phyloP scores from a whole-genome alignment of 164 flowering plant species.

The Paratinospora sagittata region DNA sequence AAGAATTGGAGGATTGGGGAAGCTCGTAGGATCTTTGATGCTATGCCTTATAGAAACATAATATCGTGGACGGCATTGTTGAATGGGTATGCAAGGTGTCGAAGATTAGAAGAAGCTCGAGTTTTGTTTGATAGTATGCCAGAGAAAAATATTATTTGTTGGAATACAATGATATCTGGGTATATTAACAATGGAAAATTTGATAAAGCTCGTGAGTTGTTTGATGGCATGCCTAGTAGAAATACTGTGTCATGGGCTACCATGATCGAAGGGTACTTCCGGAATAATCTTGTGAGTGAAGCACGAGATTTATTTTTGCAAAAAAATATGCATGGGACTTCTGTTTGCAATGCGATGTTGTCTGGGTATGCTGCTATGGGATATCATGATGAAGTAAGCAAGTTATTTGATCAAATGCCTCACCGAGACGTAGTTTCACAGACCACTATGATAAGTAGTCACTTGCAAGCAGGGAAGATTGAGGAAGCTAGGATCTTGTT shows the following conservation, averaged over 20 bases:
- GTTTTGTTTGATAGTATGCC: constrained; percentile 24
- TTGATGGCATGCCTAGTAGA: constrained; percentile 21
- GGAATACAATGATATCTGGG: constrained; percentile 27
- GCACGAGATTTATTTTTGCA: constrained; percentile 19
- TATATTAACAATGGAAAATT: constrained; percentile 17
- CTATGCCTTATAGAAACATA: constrained; percentile 23
- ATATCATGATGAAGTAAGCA: constrained; percentile 14
- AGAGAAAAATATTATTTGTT: constrained; percentile 23
- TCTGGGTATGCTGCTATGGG: constrained; percentile 23
- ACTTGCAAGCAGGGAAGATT: constrained; percentile 21
- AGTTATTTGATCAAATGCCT: constrained; percentile 20
- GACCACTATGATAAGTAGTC: constrained; percentile 26
- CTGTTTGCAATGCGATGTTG: constrained; percentile 21
- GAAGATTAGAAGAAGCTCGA: constrained; percentile 22
- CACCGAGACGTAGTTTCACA: constrained; percentile 25
- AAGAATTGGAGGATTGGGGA: constrained; percentile 18
- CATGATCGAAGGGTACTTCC: constrained; percentile 24
- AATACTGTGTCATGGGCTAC: constrained; percentile 26
- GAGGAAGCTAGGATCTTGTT: constrained; percentile 19
- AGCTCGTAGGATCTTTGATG: constrained; percentile 22
- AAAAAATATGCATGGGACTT: constrained; percentile 10
- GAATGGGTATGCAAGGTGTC: constrained; percentile 23
- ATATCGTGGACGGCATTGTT: constrained; percentile 28
- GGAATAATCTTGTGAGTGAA: constrained; percentile 16
- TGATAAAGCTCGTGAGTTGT: constrained; percentile 16